Percentiles rank a stretch among this genome's conserved stretches.
phyloP scores from a whole-genome alignment of 1,284 basidiomycete species.

The Athelia sp. region DNA sequence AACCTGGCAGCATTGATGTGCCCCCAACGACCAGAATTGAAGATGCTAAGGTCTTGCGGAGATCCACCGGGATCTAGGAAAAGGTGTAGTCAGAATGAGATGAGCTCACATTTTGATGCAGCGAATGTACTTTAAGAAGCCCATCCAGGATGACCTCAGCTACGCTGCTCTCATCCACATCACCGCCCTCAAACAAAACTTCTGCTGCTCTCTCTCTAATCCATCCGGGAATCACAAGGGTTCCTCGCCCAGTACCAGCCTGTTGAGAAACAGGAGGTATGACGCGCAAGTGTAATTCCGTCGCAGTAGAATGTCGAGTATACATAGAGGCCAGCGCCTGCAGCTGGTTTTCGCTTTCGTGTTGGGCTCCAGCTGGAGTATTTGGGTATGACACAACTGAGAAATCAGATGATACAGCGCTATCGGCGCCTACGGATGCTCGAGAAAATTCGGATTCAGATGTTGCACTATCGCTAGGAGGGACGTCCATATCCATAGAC shows the following conservation, averaged over 20 bases:
- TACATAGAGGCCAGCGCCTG: constrained; percentile 67
- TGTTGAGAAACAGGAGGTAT: constrained; percentile 60
- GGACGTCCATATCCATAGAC: constrained; percentile 47
- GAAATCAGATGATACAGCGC: constrained; percentile 53
- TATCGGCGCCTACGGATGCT: constrained; percentile 44
- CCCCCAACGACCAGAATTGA: constrained; percentile 87
- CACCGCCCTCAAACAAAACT: constrained; percentile 86
- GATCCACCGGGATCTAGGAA: constrained; percentile 79
- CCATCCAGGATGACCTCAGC: constrained; percentile 77
- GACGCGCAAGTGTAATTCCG: constrained; percentile 62
- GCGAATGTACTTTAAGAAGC: constrained; percentile 60
- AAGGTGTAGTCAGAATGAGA: constrained; percentile 1
- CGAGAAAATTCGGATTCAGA: constrained; percentile 66
- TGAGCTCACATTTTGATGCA: not conserved
- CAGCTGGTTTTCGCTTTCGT: constrained; percentile 42
- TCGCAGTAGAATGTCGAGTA: constrained; percentile 67
- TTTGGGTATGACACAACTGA: constrained; percentile 43
- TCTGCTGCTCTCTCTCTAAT: constrained; percentile 88
- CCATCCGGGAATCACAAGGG: constrained; percentile 90
- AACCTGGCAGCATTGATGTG: constrained; percentile 87
- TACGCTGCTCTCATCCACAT: constrained; percentile 78
- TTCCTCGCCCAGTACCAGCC: constrained; percentile 68
- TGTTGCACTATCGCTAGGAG: constrained; percentile 48
- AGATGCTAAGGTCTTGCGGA: constrained; percentile 75
- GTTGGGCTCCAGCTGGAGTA: constrained; percentile 13